Evolutionary conservation across 2,329 filamentous ascomycete genomes (phyloP), one percentile per base, ranked within the genome.

Genomic region (Sphaerulina musiva): DNA sequence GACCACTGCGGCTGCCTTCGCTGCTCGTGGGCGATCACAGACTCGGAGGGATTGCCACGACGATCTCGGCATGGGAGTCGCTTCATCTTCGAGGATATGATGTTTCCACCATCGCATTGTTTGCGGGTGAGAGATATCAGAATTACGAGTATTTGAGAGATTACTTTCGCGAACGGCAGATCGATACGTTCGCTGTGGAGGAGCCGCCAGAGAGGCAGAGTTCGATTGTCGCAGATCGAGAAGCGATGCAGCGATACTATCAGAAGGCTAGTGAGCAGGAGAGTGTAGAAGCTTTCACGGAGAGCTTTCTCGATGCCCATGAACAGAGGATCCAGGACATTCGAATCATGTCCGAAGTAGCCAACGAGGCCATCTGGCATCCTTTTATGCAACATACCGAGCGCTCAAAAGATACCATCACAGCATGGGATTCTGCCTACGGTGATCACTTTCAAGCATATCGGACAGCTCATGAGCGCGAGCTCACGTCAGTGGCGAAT

Each of bases 341-440:
- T 0, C 78, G 83, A 34, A 75, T 72, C 1, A 83, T 92, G 80
- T 72, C 82, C 0, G 65, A 71, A 1, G 75, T 78, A 40, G 88
- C 89, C 0, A 75, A 82, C 52, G 67, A 78, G 8, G 75, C 75
- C 2, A 89, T 95, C 38, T 95, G 89, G 89, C 92, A 92, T 62
- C 89, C 89, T 0, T 95, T 95, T 63, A 91, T 88, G 0, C 89
- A 95, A 62, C 89, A 95, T 58, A 81, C 81, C 40, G 76, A 79
- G 47, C 74, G 88, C 60, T 73, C 75, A 0, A 70, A 80, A 4
- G 71, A 81, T 1, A 81, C 82, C 11, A 88, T 95, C 44, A 78
- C 83, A 0, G 79, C 83, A 0, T 90, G 95, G 53, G 89, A 95
- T 67, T 92, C 88, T 0, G 89, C 89, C 0, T 80, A 86, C 55